Evolutionary conservation across 2,329 filamentous ascomycete genomes (phyloP), one percentile per base, ranked within the genome.

Genomic region (Clonostachys solani): DNA sequence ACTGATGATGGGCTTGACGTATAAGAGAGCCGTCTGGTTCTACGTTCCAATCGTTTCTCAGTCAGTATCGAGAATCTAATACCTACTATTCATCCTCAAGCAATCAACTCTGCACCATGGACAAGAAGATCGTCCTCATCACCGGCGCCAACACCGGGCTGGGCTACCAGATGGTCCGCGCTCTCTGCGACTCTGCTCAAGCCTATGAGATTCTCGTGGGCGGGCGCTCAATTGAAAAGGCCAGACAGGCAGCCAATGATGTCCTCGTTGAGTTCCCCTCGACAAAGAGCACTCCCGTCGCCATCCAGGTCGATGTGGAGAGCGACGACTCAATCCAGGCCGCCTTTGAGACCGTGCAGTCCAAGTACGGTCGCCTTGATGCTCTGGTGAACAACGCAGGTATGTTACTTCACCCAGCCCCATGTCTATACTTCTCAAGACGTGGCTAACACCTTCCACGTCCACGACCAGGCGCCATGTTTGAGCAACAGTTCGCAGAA

Each of bases 71-170:
- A 29, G 23, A 38, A 38, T n/a, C 36, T n/a, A 38, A n/a, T 8
- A 38, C 15, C 36, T n/a, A 38, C 10, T 38, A 15, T 38, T 38
- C 3, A 2, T 18, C 12, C 4, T 17, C 16, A 15, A 7, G 36
- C 2, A 4, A 38, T 38, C 2, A 6, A 2, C 10, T 4, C 13
- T 17, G 9, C 16, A 49, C 33, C 44, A 53, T 53, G 51, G 17
- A 44, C 37, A 33, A 37, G n/a, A 48, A 49, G 40, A 53, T 50
- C 36, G 56, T 80, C n/a, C 60, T 82, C 34, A 71, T 82, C 48
- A 81, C 79, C 4, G 79, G 80, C 41, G 78, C 67, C 45, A 82
- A 81, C 53, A 80, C 72, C 0, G 79, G 80, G 17, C 68, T 84
- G 15, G 80, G 81, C 3, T 75, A 71, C 36, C 73, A 83, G 52